Evolutionary conservation across 768 basidiomycete genomes (phyloP).

Genomic region (Rhodotorula sphaerocarpa): DNA sequence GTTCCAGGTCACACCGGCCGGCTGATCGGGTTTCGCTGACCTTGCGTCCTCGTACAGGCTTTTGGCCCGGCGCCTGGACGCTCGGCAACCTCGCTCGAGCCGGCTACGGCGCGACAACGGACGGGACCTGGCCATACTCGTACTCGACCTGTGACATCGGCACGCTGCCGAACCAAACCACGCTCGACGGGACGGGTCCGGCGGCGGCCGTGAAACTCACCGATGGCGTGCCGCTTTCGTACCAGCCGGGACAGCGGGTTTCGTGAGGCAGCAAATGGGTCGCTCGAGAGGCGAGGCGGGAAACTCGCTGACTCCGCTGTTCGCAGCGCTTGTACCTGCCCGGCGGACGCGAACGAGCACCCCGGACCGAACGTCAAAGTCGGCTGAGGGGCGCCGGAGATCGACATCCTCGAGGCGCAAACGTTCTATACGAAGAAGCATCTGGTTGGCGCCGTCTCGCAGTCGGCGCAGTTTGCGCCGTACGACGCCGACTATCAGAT

Average conservation of each 20-base stretch:
- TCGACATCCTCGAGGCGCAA: conserved; percentile 56
- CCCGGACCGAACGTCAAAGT: conserved; percentile 66
- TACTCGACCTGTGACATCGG: conserved; percentile 82
- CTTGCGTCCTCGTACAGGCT: too few species aligned
- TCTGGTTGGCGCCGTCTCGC: conserved; percentile 58
- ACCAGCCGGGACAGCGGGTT: conserved; percentile 74
- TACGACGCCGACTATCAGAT: conserved; percentile 53
- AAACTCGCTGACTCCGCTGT: background rate
- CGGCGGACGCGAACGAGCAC: conserved; percentile 62
- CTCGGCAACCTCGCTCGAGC: conserved; percentile 64
- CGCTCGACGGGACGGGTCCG: conserved; percentile 52
- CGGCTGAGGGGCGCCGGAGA: conserved; percentile 73
- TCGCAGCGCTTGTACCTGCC: conserved; percentile 63
- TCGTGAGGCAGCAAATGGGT: too few species aligned
- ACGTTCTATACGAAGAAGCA: background rate
- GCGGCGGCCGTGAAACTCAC: conserved; percentile 47
- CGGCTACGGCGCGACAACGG: conserved; percentile 79
- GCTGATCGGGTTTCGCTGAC: too few species aligned
- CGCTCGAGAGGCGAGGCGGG: background rate
- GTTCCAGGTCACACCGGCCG: too few species aligned
- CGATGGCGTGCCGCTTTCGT: conserved; percentile 59
- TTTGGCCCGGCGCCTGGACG: conserved; percentile 10
- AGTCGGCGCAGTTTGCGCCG: conserved; percentile 70
- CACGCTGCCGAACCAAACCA: conserved; percentile 74
- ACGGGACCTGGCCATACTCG: conserved; percentile 55